phyloP scores from a whole-genome alignment of 176 grass and related monocot genomes.

The Carex scoparia region DNA sequence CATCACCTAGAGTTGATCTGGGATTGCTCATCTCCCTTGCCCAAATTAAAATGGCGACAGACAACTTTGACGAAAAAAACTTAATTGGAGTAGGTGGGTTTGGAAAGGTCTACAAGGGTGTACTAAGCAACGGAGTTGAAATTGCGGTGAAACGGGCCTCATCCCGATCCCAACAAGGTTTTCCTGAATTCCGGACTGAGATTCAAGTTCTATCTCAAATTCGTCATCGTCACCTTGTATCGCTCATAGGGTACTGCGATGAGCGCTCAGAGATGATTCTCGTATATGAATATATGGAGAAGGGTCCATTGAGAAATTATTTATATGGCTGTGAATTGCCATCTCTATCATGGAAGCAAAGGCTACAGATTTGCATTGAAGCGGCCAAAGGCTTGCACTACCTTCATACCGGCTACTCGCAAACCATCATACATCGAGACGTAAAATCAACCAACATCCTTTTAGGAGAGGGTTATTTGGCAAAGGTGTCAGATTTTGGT shows the following conservation, averaged over 20 bases:
- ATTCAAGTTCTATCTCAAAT: slow-evolving; percentile 51
- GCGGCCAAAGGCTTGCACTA: slow-evolving; percentile 58
- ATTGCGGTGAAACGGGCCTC: slow-evolving; percentile 52
- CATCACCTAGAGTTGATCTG: slow-evolving; percentile 27
- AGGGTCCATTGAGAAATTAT: slow-evolving; percentile 42
- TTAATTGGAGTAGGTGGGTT: slow-evolving; percentile 51
- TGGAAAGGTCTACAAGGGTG: slow-evolving; percentile 59
- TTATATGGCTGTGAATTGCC: slow-evolving; percentile 39
- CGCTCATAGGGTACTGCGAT: slow-evolving; percentile 56
- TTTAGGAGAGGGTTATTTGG: slow-evolving; percentile 30
- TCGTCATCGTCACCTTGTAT: slow-evolving; percentile 58
- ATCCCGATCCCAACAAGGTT: slow-evolving; percentile 45
- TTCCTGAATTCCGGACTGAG: slow-evolving; percentile 50
- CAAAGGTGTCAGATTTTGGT: slow-evolving; percentile 63
- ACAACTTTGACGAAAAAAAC: slow-evolving; percentile 42
- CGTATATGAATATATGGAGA: slow-evolving; percentile 64
- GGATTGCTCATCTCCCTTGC: slow-evolving; percentile 35
- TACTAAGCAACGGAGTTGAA: slow-evolving; percentile 26
- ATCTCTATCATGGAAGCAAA: slow-evolving; percentile 43
- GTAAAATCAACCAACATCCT: slow-evolving; percentile 74
- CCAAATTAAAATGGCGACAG: slow-evolving; percentile 44
- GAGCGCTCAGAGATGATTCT: slow-evolving; percentile 54
- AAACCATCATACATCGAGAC: slow-evolving; percentile 60
- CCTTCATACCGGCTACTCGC: slow-evolving; percentile 50
- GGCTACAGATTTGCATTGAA: slow-evolving; percentile 53